These are phyloP conservation scores for Amanita subjunquillea DNA, from an alignment of 768 basidiomycete species.

Conservation along the genomic window DNA sequence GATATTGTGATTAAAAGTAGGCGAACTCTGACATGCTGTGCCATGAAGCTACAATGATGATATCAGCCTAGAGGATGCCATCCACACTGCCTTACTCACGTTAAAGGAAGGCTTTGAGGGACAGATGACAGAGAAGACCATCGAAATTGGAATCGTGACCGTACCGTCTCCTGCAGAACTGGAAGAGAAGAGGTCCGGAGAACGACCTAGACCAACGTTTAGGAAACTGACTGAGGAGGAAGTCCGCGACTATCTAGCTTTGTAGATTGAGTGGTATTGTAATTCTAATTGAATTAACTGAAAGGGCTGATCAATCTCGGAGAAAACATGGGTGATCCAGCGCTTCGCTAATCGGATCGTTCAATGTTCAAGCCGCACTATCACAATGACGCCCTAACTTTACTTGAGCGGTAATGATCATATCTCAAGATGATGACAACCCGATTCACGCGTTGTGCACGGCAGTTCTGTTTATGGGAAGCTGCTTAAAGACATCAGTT, in stretches of 20 bases:
- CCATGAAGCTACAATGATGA: slow-evolving; percentile 89
- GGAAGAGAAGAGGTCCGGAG: slow-evolving; percentile 62
- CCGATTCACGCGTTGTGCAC: background rate
- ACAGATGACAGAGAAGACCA: slow-evolving; percentile 99
- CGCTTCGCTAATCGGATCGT: background rate
- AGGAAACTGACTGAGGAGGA: slow-evolving; percentile 95
- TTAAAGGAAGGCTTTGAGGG: slow-evolving; percentile 99
- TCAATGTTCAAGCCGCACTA: background rate
- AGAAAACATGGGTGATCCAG: too few relatives aligned
- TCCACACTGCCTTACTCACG: slow-evolving; percentile 95
- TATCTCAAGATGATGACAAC: background rate
- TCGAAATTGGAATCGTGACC: slow-evolving; percentile 95
- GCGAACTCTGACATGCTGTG: slow-evolving; percentile 14
- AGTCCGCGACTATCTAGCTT: slow-evolving; percentile 88
- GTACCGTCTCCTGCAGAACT: slow-evolving; percentile 67
- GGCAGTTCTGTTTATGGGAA: background rate
- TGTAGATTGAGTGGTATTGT: slow-evolving; percentile 31
- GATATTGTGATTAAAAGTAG: slow-evolving; percentile 18
- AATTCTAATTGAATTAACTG: background rate
- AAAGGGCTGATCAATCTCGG: background rate
- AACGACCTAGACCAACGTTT: slow-evolving; percentile 78
- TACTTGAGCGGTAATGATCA: background rate
- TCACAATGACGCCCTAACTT: background rate
- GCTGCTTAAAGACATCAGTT: background rate
- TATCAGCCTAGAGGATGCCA: slow-evolving; percentile 96